Evolutionary conservation across 495 filamentous ascomycete genomes (phyloP).

Genomic region (Aspergillus heteromorphus): DNA sequence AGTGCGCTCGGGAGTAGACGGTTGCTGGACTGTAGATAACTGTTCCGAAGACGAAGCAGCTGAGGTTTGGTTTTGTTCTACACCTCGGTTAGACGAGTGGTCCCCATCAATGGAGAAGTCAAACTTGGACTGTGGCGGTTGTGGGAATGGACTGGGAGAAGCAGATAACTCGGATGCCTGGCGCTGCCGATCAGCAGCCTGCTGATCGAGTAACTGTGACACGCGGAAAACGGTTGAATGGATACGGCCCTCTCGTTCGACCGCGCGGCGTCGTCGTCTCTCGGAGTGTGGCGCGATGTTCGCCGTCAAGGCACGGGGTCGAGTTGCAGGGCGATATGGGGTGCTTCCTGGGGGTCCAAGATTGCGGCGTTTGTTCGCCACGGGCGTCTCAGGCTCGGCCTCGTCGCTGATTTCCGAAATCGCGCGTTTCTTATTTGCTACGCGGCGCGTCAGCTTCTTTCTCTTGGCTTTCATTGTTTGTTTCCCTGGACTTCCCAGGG

Average conservation of each 20-base stretch:
- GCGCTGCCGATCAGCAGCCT: conserved; percentile 16
- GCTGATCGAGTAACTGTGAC: conserved; percentile 28
- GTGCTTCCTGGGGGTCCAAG: conserved; percentile 19
- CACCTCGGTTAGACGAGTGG: neutral
- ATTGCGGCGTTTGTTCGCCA: conserved; percentile 20
- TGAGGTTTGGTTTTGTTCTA: neutral
- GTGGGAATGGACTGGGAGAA: neutral
- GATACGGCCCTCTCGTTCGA: conserved; percentile 26
- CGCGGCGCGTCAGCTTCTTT: conserved; percentile 1
- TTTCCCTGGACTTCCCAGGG: neutral
- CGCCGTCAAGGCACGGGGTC: conserved; percentile 12
- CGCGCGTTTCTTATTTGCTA: neutral
- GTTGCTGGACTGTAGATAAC: conserved; percentile 3
- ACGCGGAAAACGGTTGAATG: conserved; percentile 32
- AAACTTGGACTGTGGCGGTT: conserved; percentile 6
- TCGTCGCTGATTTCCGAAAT: neutral
- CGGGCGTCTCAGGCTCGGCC: conserved; percentile 6
- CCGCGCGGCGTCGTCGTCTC: conserved; percentile 26
- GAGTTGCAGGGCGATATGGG: conserved; percentile 10
- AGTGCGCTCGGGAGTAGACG: conserved; percentile 17
- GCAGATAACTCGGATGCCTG: conserved; percentile 3
- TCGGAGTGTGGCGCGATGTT: conserved; percentile 23
- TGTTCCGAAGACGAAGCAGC: neutral
- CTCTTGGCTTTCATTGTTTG: neutral
- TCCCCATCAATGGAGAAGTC: conserved; percentile 8